Percentiles rank a stretch among this genome's conserved stretches.
phyloP scores from a whole-genome alignment of 345 rosid genomes.

The Mercurialis annua region DNA sequence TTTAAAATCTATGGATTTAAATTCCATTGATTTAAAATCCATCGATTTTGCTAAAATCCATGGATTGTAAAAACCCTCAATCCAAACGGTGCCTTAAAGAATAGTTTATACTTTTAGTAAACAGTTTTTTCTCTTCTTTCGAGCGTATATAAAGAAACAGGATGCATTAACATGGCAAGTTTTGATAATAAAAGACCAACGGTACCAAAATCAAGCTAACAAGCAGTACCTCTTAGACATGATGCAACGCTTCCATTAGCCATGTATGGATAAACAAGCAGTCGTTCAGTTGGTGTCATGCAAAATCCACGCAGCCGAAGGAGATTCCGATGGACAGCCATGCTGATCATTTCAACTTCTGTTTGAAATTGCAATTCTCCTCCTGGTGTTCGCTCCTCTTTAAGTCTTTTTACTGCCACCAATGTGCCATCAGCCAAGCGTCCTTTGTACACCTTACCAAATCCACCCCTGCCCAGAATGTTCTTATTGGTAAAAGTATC shows the following conservation, averaged over 20 bases:
- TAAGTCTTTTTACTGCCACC: constrained; percentile 39
- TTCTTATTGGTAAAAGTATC: constrained; percentile 35
- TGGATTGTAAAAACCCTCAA: no score
- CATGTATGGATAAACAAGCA: constrained; percentile 39
- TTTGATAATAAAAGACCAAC: neutral
- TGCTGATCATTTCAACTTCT: constrained; percentile 36
- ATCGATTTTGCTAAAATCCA: no score
- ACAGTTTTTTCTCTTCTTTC: neutral
- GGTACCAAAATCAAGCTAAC: neutral
- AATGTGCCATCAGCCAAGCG: constrained; percentile 36
- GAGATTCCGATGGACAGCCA: constrained; percentile 40
- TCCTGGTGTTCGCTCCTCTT: constrained; percentile 36
- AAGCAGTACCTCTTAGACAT: constrained; percentile 30
- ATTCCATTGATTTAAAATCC: no score
- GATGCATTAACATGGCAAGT: neutral
- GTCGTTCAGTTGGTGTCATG: constrained; percentile 36
- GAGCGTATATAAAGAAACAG: neutral
- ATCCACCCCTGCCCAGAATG: constrained; percentile 36
- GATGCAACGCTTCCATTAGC: constrained; percentile 38
- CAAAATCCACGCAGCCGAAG: constrained; percentile 35
- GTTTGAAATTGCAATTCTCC: constrained; percentile 38
- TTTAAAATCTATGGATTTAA: no score
- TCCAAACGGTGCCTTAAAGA: no score
- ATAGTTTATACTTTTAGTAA: neutral
- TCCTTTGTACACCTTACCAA: constrained; percentile 36